Conservation (phyloP, 2,329 filamentous ascomycete species). For the Proliferodiscus dingleyae region DNA sequence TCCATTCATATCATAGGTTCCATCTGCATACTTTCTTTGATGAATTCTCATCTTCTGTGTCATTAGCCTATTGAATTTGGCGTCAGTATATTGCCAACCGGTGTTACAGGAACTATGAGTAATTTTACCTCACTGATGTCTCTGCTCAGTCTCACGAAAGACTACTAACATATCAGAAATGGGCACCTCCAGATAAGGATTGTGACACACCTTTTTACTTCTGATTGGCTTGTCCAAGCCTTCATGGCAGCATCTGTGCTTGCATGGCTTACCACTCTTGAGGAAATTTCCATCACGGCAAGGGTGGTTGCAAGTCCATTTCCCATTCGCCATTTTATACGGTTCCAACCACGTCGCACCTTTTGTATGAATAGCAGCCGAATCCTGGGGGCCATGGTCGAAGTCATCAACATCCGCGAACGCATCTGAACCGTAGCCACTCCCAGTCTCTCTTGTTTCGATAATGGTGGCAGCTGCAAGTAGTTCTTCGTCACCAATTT, state of each 20-base stretch:
- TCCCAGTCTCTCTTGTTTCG: conserved; percentile 14
- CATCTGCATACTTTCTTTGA: no score
- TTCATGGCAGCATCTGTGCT: conserved; percentile 67
- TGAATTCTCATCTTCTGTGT: no score
- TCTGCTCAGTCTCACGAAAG: no score
- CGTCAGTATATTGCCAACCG: background rate
- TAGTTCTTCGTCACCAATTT: conserved; percentile 40
- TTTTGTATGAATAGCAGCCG: conserved; percentile 1
- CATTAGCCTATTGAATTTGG: background rate
- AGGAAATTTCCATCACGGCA: conserved; percentile 44
- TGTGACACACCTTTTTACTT: conserved; percentile 12
- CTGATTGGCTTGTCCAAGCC: conserved; percentile 58
- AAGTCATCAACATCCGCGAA: conserved; percentile 51
- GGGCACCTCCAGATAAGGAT: no score
- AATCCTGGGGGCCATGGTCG: conserved; percentile 34
- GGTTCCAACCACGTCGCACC: conserved; percentile 33
- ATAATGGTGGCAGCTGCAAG: conserved; percentile 31
- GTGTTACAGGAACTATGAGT: no score
- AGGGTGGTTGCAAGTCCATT: conserved; percentile 67
- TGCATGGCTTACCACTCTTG: conserved; percentile 47
- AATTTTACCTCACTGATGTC: no score
- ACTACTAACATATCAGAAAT: no score
- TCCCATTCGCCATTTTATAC: conserved; percentile 59
- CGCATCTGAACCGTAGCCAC: conserved; percentile 36
- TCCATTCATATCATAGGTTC: no score